These are phyloP conservation scores for Hirsutella minnesotensis DNA, from an alignment of 2,329 filamentous ascomycete species.

Conservation along the genomic window DNA sequence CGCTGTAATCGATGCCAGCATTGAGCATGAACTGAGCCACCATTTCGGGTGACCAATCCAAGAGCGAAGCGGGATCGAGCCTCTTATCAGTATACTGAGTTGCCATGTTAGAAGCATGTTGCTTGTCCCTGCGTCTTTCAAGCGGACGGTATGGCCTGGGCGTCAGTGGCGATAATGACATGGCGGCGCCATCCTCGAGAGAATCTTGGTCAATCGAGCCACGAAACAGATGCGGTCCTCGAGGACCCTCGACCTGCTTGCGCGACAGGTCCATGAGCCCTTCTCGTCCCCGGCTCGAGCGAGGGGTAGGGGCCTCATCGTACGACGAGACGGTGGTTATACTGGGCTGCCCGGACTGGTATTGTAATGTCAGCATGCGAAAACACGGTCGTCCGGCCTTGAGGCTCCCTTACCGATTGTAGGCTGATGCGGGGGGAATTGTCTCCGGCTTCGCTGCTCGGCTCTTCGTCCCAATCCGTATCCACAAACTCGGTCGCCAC, in stretches of 20 bases:
- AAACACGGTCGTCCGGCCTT: slow-evolving; percentile 5
- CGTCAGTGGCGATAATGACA: slow-evolving; percentile 65
- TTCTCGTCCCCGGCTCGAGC: slow-evolving; percentile 48
- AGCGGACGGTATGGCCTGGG: slow-evolving; percentile 42
- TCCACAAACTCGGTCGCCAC: slow-evolving; percentile 69
- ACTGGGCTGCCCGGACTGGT: slow-evolving; percentile 55
- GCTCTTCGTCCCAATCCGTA: slow-evolving; percentile 57
- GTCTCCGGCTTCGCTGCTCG: slow-evolving; percentile 45
- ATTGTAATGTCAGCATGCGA: slow-evolving; percentile 2
- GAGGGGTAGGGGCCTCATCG: slow-evolving; percentile 71
- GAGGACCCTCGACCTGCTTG: slow-evolving; percentile 66
- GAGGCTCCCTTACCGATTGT: slow-evolving; percentile 50
- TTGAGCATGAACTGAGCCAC: slow-evolving; percentile 81
- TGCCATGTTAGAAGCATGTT: slow-evolving; percentile 23
- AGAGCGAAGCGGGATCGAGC: slow-evolving; percentile 47
- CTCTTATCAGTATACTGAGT: slow-evolving; percentile 45
- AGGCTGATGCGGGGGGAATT: slow-evolving; percentile 57
- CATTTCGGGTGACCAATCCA: slow-evolving; percentile 60
- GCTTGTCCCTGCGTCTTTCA: slow-evolving; percentile 13
- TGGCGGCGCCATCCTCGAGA: slow-evolving; percentile 34
- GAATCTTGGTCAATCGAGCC: slow-evolving; percentile 41
- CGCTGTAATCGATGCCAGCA: slow-evolving; percentile 62
- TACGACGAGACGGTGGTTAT: slow-evolving; percentile 80
- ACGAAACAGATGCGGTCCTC: slow-evolving; percentile 78
- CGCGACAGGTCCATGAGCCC: slow-evolving; percentile 48